Conservation (phyloP, 164 flowering plant genomes). For the Chloranthus sessilifolius region DNA sequence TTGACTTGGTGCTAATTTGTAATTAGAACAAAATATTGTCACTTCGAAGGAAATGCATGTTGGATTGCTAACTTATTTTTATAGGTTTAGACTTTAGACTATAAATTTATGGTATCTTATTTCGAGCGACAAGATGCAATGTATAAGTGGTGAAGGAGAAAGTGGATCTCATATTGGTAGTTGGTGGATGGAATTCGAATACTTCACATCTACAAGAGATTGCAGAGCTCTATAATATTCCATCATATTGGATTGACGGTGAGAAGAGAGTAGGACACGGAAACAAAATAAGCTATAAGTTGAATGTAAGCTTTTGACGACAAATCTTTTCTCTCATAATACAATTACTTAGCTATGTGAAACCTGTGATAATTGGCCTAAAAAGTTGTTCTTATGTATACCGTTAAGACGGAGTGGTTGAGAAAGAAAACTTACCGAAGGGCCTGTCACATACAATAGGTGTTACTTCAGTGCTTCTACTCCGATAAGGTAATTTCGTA, state of each 20-base stretch:
- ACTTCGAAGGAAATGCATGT: too few relatives aligned
- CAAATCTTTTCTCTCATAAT: too few relatives aligned
- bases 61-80: too few relatives aligned
- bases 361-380: too few relatives aligned
- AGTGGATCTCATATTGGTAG: constrained; percentile 70
- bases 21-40: too few relatives aligned
- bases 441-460: constrained; percentile 90
- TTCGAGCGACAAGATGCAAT: constrained; percentile 85
- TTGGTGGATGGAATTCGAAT: constrained; percentile 95
- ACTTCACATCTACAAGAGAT: constrained; percentile 94
- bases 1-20: too few relatives aligned
- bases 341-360: too few relatives aligned
- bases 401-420: constrained; percentile 59
- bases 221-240: constrained; percentile 76
- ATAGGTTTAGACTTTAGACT: too few relatives aligned
- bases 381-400: neutral
- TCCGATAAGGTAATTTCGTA: constrained; percentile 71
- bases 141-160: constrained; percentile 75
- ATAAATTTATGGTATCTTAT: too few relatives aligned
- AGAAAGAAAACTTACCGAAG: constrained; percentile 80
- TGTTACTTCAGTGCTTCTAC: constrained; percentile 87
- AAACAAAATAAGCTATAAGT: constrained; percentile 65
- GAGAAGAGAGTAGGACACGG: constrained; percentile 92
- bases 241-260: constrained; percentile 88
- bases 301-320: constrained; percentile 39